Base-by-base conservation (phyloP, 768 basidiomycete species). In the Dentipellis sp. region DNA sequence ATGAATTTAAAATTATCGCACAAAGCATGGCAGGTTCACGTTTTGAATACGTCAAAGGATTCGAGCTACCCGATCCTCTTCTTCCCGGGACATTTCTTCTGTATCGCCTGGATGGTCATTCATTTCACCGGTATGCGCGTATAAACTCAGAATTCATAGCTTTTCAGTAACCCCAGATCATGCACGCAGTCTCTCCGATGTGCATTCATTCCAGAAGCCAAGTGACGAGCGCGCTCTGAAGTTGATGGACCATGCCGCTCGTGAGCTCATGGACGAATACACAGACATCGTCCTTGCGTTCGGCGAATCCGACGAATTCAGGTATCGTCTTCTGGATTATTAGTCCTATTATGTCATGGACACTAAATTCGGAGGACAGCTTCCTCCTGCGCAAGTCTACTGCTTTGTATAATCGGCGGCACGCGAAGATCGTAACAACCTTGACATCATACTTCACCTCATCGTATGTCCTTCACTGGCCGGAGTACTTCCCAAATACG, bases 231-330 rank as follows among this genome's bases (percentile, higher is more conserved):
- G 87, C 11, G 97, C 93, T 0, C 75, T 99, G 6, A 68, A 83
- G 58, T 79, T 99, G 46, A 97, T 98, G 94, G 94, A 99, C 66
- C 79, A 81, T 55, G 92, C 94, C 1, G 97, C 97, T 0, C 76
- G 74, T 61, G 75, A 79, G 49, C 75, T 94, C 45, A 90, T 99
- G 90, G 73, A 82, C 34, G 84, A 87, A 64, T 86, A 87, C 65
- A 78, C 81, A 37, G 94, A 97, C 66, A 81, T 97, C 56, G 74
- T 91, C 11, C 76, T 97, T 17, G 97, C 79, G 0, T 98, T 94
- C 66, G 97, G 97, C 1, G 91, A 99, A 73, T 97, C 94, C 17
- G 97, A 99, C 68, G 97, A 99, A 71, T 98, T 83, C 71, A 97
- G 94, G 94, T 88, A 37, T 47, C 23, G 56, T 29, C 49, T 22